Base-by-base conservation (phyloP, 2,329 filamentous ascomycete species). In the Mycosphaerelloides madeirae region DNA sequence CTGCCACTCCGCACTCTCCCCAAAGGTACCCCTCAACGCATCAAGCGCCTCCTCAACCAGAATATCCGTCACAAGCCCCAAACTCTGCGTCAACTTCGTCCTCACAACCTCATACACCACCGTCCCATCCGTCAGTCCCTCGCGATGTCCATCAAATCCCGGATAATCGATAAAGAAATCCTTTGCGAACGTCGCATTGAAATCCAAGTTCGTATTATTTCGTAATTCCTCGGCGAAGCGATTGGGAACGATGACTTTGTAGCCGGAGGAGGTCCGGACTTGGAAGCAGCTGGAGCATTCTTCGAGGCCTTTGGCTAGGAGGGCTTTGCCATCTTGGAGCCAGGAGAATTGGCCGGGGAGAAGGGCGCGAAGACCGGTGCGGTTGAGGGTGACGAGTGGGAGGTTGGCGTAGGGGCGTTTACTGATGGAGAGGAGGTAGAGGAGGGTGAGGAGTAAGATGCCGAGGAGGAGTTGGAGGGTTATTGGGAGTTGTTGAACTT, bases 171-270 rank as follows among this genome's bases (percentile, higher is more conserved):
- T 41, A 29, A 52, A 53, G 22, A 50, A 47, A 18, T 53, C 50
- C 22, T 49, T 36, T 46, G 48, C 28, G 8, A n/a, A 8, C 8
- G 28, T n/a, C 28, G 8, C 8, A n/a, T 29, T 29, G n/a, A 34
- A 34, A 31, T 43, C 47, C 41, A 52, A 38, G 20, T 52, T 38
- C 15, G 34, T 28, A 58, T 68, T 41, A 29, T 18, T 39, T 14
- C 34, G 32, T 16, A 48, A 18, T 16, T 31, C 40, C 7, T 46
- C 43, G 2, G 34, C 31, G 6, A 43, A 12, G 3, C 18, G 22
- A 6, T 20, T 14, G 11, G 43, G 43, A 5, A 49, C 38, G 3
- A 49, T 18, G 12, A 43, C 43, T 5, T 29, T 43, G 19, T 33
- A 38, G 3, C 42, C 39, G 8, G 38, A 45, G 28, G 29, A 31